Conservation (phyloP, 208 protist species). For the Leishmania tropica region DNA sequence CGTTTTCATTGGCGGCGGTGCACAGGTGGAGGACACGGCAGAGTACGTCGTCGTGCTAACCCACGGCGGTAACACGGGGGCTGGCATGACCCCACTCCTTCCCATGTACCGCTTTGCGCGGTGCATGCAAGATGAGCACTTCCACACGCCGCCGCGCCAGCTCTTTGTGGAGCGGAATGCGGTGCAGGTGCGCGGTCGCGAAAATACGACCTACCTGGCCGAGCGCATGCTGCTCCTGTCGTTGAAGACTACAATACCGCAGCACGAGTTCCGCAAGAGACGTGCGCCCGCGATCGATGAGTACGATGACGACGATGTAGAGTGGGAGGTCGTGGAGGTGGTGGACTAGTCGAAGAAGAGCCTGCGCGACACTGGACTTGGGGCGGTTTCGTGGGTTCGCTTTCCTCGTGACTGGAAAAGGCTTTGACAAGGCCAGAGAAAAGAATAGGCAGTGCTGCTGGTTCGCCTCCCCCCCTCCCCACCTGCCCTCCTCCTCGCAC, state of each 20-base stretch:
- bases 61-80: conserved; percentile 44
- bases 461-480: background rate
- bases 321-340: conserved; percentile 9
- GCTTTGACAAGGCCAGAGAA: background rate
- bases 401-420: background rate
- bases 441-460: background rate
- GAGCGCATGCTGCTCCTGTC: conserved; percentile 83
- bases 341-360: background rate
- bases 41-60: conserved; percentile 65
- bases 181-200: conserved; percentile 63
- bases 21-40: conserved; percentile 34
- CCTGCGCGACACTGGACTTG: background rate
- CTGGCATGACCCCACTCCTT: conserved; percentile 40
- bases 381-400: too few species aligned
- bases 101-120: conserved; percentile 59
- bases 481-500: background rate
- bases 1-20: background rate
- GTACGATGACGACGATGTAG: background rate
- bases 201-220: conserved; percentile 66
- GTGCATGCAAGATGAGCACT: conserved; percentile 75
- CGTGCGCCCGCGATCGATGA: background rate
- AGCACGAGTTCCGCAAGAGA: conserved; percentile 9
- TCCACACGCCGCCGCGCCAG: conserved; percentile 45
- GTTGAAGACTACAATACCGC: conserved; percentile 33
- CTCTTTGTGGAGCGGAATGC: conserved; percentile 43